phyloP scores from a whole-genome alignment of 192 early-diverging fungal genomes.

The Backusella tarrabulga region DNA sequence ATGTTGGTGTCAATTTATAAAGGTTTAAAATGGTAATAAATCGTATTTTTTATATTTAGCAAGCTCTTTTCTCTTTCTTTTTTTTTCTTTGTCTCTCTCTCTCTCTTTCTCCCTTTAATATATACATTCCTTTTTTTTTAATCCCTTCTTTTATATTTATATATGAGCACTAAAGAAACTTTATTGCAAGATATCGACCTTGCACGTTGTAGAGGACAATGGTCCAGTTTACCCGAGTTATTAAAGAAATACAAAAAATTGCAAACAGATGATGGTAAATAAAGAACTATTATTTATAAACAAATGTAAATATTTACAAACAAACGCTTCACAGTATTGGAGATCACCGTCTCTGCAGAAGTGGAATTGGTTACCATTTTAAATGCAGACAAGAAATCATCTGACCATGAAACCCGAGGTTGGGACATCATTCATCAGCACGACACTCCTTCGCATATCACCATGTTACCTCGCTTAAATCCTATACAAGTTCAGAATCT shows the following conservation, averaged over 20 bases:
- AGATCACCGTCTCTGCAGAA: constrained; percentile 1
- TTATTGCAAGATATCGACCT: not conserved
- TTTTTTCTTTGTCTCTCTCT: not conserved
- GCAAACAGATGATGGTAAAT: constrained; percentile 41
- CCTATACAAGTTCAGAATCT: not conserved
- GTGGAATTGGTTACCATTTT: not conserved
- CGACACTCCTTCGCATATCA: not conserved
- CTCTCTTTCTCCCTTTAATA: not conserved
- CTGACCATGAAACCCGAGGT: not conserved
- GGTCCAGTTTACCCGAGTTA: constrained; percentile 41
- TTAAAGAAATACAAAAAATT: constrained; percentile 47
- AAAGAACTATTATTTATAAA: not conserved
- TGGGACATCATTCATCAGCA: constrained; percentile 14
- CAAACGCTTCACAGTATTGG: not conserved
- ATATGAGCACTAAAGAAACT: not conserved
- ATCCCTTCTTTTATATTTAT: not conserved
- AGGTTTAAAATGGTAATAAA: too few species aligned
- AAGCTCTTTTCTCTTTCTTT: not conserved
- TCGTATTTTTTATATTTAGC: too few species aligned
- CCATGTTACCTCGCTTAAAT: not conserved
- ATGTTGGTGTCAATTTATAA: not conserved
- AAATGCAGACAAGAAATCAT: constrained; percentile 2
- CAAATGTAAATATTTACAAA: not conserved
- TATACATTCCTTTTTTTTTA: not conserved
- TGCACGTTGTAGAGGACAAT: constrained; percentile 20